Evolutionary conservation across 208 protist genomes (phyloP), one percentile per base, ranked within the genome.

Genomic region (Acanthamoeba pearcei): DNA sequence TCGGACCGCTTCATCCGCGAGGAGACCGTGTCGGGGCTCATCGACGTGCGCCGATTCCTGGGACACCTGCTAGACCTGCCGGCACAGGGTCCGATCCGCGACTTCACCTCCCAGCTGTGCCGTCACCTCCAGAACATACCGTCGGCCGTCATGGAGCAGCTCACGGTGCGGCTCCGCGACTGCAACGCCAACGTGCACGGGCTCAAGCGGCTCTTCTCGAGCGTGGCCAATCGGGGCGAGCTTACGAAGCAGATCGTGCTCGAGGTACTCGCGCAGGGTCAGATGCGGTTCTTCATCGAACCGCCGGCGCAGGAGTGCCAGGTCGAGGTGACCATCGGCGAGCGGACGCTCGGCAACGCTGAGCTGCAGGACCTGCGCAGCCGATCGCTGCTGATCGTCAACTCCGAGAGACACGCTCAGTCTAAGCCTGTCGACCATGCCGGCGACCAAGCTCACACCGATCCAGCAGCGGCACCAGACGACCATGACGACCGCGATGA

Each of bases 111-210:
- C 38, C 70, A 78, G 29, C 70, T 78, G 29, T 42, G 38, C 70
- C 29, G 1, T 13, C 70, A 78, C 70, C 29, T 78, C 70, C 29
- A 32, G 38, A 78, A 17, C 70, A 78, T 46, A 17, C 53, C 53
- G 17, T 8, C 53, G 2, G 70, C 8, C 22, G 38, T 42, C 29
- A 78, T 42, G 38, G 70, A 78, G 15, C 29, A 42, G 29, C 29
- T 78, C 70, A 78, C 22, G 1, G 38, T 24, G 70, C 29, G 38
- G 70, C 70, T 78, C 32, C 29, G 38, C 29, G 38, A 78, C 38
- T 78, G 70, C 38, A 78, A 78, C 70, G 38, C 70, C 70, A 78
- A 78, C 22, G 70, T 78, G 70, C 70, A 78, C 22, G 70, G 70
- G 38, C 38, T 78, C 29, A 78, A 78, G 70, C 70, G 70, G 32